Conservation (phyloP, 2,329 filamentous ascomycete species). For the Pseudogymnoascus sp. region DNA sequence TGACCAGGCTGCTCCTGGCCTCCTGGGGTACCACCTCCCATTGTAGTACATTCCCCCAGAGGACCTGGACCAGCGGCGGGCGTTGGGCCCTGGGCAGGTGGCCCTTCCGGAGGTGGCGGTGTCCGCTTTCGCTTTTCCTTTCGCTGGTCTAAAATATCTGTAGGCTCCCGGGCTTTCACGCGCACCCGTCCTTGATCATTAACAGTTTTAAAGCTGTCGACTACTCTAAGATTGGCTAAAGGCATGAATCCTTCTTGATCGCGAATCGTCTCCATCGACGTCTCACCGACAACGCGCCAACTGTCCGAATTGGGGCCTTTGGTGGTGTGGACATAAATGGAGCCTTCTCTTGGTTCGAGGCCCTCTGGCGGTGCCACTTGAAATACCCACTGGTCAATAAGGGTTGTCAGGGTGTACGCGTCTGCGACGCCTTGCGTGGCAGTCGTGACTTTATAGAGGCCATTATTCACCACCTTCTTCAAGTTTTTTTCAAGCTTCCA, state of each 20-base stretch:
- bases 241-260: not conserved
- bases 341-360: not conserved
- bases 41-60: not conserved
- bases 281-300: not conserved
- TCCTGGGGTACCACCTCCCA: too few relatives aligned
- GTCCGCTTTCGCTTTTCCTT: not conserved
- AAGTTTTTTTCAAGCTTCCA: not conserved
- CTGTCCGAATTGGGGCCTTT: not conserved
- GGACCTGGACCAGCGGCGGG: not conserved
- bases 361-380: not conserved
- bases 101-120: not conserved
- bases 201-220: too few relatives aligned
- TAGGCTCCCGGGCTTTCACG: not conserved
- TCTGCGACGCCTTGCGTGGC: not conserved
- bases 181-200: too few relatives aligned
- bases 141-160: not conserved
- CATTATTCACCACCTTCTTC: not conserved
- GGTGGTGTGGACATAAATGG: not conserved
- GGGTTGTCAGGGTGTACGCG: not conserved
- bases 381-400: not conserved
- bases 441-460: not conserved
- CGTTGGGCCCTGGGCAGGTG: not conserved
- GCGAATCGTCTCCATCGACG: not conserved
- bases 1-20: not conserved
- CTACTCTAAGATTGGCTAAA: not conserved